Percentiles rank a stretch among this genome's conserved stretches.
Conservation (phyloP, 345 rosid species). For the Microcos paniculata region DNA sequence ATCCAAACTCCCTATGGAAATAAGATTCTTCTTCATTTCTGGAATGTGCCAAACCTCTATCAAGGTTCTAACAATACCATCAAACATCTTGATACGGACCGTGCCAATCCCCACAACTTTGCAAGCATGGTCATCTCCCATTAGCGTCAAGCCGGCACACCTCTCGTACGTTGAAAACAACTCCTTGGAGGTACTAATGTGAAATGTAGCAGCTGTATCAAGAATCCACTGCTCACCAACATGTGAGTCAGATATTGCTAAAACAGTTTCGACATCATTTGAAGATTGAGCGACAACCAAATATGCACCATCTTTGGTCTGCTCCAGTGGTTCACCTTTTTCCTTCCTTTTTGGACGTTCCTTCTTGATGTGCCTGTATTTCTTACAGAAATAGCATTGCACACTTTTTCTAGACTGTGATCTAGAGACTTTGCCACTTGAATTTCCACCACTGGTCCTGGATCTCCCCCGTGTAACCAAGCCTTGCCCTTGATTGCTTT, state of each 20-base stretch:
- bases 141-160: too few species aligned
- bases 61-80: background rate
- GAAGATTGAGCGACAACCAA: background rate
- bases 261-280: background rate
- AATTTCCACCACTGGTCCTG: too few species aligned
- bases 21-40: background rate
- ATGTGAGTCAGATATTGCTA: too few species aligned
- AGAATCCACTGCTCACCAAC: background rate
- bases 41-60: background rate
- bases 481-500: too few species aligned
- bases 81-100: background rate
- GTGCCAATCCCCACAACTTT: background rate
- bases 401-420: too few species aligned
- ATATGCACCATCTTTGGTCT: too few species aligned
- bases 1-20: background rate
- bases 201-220: background rate
- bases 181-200: background rate
- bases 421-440: too few species aligned
- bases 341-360: too few species aligned
- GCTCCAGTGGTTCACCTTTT: too few species aligned
- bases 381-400: too few species aligned
- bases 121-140: background rate
- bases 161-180: background rate
- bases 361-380: too few species aligned
- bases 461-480: too few species aligned